Base-by-base conservation (phyloP, 2,329 filamentous ascomycete species). In the Diaporthe nobilis region DNA sequence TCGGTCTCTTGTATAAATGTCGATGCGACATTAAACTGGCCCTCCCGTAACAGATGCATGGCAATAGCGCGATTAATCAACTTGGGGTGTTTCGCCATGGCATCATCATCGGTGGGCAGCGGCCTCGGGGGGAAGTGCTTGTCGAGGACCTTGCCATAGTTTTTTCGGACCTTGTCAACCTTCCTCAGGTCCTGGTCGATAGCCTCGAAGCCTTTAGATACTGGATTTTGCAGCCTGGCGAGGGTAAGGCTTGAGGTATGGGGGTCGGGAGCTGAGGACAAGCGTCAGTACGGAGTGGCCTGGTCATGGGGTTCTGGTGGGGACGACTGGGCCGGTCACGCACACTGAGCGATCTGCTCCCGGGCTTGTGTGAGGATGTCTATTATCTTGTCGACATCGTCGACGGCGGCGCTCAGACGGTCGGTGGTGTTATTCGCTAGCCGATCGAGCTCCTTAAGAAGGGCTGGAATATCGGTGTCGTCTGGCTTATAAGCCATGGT, bases 21-120 rank as follows among this genome's bases (percentile, higher is more conserved):
- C 22, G 93, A 92, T 17, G 96, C 96, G 2, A 98, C 96, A 31
- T 89, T 90, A 84, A 99, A 99, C 82, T 98, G 94, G 67, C 97
- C 97, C 85, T 98, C 96, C 55, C 97, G 94, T 53, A 99, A 90
- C 31, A 99, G 90, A 82, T 99, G 97, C 95, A 98, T 98, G 13
- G 94, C 94, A 80, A 99, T 97, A 9, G 97, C 96, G 74, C 96
- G 92, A 85, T 98, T 97, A 82, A 98, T 95, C 17, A 98, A 88
- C 22, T 90, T 88, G 5, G 94, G 90, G 78, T 97, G 92, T 28
- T 92, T 90, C 1, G 91, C 92, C 83, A 98, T 92, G 47, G 92
- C 93, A 84, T 98, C 95, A 80, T 95, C 92, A 75, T 96, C 94
- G 81, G 92, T 94, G 20, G 93, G 94, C 0, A 96, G 91, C 20